These are phyloP conservation scores for Daldinia decipiens DNA, from an alignment of 495 filamentous ascomycete genomes.

Conservation along the genomic window DNA sequence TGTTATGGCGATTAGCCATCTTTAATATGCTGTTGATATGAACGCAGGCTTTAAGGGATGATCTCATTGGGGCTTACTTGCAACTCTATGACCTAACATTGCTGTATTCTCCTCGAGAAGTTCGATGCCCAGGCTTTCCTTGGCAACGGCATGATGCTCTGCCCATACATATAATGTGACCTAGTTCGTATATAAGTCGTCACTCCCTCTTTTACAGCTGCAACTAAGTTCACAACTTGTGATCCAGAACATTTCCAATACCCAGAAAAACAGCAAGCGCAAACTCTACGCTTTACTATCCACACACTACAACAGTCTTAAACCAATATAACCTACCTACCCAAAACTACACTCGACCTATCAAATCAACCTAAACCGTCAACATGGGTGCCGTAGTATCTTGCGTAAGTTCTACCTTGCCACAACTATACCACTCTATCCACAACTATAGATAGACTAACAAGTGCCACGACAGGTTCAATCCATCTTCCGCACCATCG, in stretches of 20 bases:
- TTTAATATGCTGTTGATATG: constrained; percentile 9
- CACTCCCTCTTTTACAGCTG: constrained; percentile 17
- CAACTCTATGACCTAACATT: constrained; percentile 39
- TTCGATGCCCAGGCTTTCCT: constrained; percentile 21
- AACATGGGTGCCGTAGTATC: constrained; percentile 96
- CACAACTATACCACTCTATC: not conserved
- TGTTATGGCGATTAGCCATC: constrained; percentile 5
- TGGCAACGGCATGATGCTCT: constrained; percentile 14
- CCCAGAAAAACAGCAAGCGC: constrained; percentile 13
- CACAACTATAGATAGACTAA: constrained; percentile 27
- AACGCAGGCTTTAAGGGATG: constrained; percentile 24
- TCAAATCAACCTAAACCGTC: constrained; percentile 48
- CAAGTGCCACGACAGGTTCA: constrained; percentile 67
- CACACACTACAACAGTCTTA: not conserved
- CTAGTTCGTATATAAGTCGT: constrained; percentile 21
- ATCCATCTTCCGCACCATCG: constrained; percentile 84
- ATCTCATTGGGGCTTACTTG: constrained; percentile 39
- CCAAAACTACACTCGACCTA: constrained; percentile 9
- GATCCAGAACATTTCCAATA: constrained; percentile 11
- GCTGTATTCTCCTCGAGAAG: constrained; percentile 20
- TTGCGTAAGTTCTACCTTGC: constrained; percentile 74
- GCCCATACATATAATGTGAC: constrained; percentile 15
- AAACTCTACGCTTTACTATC: constrained; percentile 15
- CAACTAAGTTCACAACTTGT: constrained; percentile 1
- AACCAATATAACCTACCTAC: not conserved